phyloP scores from a whole-genome alignment of 495 filamentous ascomycete species.

The Ascodesmis nigricans region DNA sequence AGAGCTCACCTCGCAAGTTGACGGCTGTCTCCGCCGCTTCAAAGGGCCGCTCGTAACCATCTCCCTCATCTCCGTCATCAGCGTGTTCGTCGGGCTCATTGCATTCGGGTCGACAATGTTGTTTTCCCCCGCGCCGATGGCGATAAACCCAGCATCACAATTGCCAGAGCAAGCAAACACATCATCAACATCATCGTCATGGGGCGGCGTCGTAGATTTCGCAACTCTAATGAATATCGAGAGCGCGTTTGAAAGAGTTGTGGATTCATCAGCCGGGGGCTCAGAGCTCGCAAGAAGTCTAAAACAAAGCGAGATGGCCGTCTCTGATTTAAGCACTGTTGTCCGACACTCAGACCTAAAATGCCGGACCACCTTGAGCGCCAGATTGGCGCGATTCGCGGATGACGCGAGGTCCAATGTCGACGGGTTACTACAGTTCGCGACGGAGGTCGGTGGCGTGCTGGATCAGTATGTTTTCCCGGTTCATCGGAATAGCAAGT shows the following conservation, averaged over 20 bases:
- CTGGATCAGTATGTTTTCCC: conserved; percentile 18
- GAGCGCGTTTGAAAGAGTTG: conserved; percentile 21
- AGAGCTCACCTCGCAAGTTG: conserved; percentile 19
- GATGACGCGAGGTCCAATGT: conserved; percentile 19
- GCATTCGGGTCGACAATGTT: conserved; percentile 4
- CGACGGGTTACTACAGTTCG: conserved; percentile 16
- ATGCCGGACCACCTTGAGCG: conserved; percentile 19
- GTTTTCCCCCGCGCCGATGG: too few relatives aligned
- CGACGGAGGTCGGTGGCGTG: conserved; percentile 21
- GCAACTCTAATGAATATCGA: conserved; percentile 22
- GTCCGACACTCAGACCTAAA: conserved; percentile 20
- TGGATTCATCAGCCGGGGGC: conserved; percentile 20
- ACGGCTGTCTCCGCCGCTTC: conserved; percentile 14
- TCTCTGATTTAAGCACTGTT: conserved; percentile 19
- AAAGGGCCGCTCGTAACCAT: conserved; percentile 18
- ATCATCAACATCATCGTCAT: conserved; percentile 14
- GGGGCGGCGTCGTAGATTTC: conserved; percentile 13
- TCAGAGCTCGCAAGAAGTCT: conserved; percentile 19
- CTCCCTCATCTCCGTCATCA: conserved; percentile 16
- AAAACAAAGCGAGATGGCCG: conserved; percentile 22
- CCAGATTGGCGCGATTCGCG: conserved; percentile 20
- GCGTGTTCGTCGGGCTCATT: conserved; percentile 10
- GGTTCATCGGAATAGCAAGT: background rate
- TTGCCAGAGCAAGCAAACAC: conserved; percentile 2
- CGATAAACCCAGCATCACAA: conserved; percentile 3